Evolutionary conservation across 2,329 filamentous ascomycete genomes (phyloP).

Genomic region (Pseudocercospora eumusae): DNA sequence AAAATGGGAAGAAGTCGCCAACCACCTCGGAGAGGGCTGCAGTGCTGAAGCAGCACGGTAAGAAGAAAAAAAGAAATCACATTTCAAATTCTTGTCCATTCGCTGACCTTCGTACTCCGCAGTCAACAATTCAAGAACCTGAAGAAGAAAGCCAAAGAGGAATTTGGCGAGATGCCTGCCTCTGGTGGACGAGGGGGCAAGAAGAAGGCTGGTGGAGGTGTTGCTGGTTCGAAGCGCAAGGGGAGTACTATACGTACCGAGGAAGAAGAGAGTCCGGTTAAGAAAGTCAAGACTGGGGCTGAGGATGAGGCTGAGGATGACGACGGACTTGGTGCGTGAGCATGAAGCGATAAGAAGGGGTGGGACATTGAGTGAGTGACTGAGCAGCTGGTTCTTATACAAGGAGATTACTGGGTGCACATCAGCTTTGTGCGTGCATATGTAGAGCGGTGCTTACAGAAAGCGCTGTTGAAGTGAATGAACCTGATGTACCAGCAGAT

Average conservation of each 20-base stretch:
- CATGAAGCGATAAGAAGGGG: background rate
- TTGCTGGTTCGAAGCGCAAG: conserved; percentile 11
- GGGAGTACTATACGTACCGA: too few species aligned
- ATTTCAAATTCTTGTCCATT: too few species aligned
- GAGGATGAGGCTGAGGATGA: conserved; percentile 7
- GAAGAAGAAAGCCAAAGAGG: conserved; percentile 2
- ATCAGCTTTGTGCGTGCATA: too few species aligned
- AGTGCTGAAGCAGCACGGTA: conserved; percentile 14
- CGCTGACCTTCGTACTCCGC: too few species aligned
- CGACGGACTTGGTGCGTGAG: background rate
- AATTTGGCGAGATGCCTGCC: background rate
- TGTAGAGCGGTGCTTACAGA: too few species aligned
- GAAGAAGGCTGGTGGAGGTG: background rate
- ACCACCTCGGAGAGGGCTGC: conserved; percentile 5
- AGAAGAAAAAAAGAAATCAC: too few species aligned
- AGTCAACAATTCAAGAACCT: conserved; percentile 13
- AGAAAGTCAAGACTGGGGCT: conserved; percentile 5
- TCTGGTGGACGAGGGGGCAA: background rate
- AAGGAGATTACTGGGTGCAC: too few species aligned
- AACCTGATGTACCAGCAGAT: too few species aligned
- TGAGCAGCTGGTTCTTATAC: too few species aligned
- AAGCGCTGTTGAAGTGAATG: too few species aligned
- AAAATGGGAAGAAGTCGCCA: conserved; percentile 24
- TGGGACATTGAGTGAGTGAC: too few species aligned
- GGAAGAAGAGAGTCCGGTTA: conserved; percentile 11